These are phyloP conservation scores for Cubamyces sp. DNA, from an alignment of 768 basidiomycete genomes.

Conservation along the genomic window DNA sequence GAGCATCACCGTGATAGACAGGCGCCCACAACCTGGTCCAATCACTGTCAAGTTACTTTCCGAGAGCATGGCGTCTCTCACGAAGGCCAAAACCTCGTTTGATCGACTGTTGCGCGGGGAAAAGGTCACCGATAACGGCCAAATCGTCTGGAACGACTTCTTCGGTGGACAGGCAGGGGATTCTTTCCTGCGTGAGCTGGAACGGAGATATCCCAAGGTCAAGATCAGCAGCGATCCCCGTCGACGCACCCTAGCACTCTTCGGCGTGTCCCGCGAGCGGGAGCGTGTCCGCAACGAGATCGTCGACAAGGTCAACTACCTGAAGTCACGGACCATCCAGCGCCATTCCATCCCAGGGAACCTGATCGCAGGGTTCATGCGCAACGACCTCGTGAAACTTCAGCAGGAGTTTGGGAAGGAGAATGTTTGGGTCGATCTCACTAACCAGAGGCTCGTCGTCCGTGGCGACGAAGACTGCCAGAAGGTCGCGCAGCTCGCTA, in stretches of 20 bases:
- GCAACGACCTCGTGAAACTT: conserved; percentile 48
- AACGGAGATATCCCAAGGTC: conserved; percentile 43
- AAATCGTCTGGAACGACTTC: conserved; percentile 67
- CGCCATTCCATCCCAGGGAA: conserved; percentile 51
- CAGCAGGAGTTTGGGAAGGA: conserved; percentile 57
- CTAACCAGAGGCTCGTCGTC: conserved; percentile 48
- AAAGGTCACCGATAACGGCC: conserved; percentile 52
- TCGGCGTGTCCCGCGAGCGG: conserved; percentile 52
- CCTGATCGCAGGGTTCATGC: conserved; percentile 50
- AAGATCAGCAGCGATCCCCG: conserved; percentile 45
- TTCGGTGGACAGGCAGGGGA: conserved; percentile 50
- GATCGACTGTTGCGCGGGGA: conserved; percentile 69
- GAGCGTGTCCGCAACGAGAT: conserved; percentile 48
- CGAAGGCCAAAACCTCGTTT: conserved; percentile 59
- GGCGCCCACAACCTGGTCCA: conserved; percentile 5
- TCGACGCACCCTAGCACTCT: conserved; percentile 54
- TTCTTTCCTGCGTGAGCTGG: conserved; percentile 49
- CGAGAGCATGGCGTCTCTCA: conserved; percentile 52
- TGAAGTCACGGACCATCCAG: conserved; percentile 47
- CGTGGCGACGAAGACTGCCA: conserved; percentile 57
- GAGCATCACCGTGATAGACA: conserved; percentile 33
- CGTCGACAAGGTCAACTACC: conserved; percentile 47
- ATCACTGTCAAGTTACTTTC: conserved; percentile 54
- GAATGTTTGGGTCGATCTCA: conserved; percentile 56
- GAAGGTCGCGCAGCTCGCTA: conserved; percentile 46